Percentiles rank a stretch among this genome's conserved stretches.
phyloP scores from a whole-genome alignment of 2,329 filamentous ascomycete species.

The Ciborinia camelliae region DNA sequence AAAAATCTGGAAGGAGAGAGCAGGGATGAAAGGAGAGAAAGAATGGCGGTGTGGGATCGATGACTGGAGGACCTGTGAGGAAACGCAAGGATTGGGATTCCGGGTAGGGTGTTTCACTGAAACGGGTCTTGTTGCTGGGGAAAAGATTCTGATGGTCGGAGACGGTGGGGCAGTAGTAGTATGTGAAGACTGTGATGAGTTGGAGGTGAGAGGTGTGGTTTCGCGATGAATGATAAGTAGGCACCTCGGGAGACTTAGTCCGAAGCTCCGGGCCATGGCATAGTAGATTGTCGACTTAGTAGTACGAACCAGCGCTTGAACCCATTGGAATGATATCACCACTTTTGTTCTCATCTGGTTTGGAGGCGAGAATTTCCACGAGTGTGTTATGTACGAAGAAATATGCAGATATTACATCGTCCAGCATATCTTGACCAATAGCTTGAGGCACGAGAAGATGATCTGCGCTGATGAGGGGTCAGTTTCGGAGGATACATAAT shows the following conservation, averaged over 20 bases:
- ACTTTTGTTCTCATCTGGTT: not conserved
- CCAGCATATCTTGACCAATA: not conserved
- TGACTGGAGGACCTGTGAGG: not conserved
- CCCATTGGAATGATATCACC: not conserved
- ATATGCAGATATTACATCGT: constrained; percentile 2
- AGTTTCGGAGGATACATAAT: not conserved
- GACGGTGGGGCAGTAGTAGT: not conserved
- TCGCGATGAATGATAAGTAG: not conserved
- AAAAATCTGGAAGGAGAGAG: not conserved
- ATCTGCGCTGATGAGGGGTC: not conserved
- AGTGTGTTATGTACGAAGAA: not conserved
- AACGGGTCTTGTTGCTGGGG: not conserved
- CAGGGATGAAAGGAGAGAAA: not conserved
- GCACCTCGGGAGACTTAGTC: not conserved
- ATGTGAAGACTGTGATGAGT: not conserved
- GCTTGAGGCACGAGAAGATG: not conserved
- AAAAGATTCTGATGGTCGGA: not conserved
- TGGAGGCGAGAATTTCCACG: not conserved
- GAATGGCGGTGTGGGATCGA: not conserved
- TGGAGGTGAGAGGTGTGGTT: not conserved
- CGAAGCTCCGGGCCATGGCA: not conserved
- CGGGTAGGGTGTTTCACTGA: not conserved
- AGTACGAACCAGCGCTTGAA: not conserved
- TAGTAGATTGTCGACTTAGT: not conserved
- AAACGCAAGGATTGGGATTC: not conserved